Conservation (phyloP, 495 filamentous ascomycete species). For the Aspergillus leporis region DNA sequence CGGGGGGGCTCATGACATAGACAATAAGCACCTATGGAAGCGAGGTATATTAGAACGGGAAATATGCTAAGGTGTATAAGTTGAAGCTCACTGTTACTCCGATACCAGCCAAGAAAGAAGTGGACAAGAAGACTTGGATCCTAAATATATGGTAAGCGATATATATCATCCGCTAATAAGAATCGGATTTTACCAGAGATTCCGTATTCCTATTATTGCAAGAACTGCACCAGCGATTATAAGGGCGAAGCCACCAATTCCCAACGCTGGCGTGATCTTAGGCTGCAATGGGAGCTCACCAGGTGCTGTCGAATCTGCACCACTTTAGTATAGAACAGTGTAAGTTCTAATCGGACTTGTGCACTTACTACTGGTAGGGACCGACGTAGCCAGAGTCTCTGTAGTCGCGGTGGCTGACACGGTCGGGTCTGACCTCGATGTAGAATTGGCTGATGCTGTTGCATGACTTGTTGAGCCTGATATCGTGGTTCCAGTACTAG, state of each 20-base stretch:
- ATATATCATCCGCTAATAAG: too few relatives aligned
- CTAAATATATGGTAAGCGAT: conserved; percentile 29
- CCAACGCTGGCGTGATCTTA: conserved; percentile 74
- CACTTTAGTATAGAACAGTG: neutral
- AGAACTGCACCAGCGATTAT: conserved; percentile 68
- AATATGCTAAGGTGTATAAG: neutral
- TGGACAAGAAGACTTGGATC: conserved; percentile 79
- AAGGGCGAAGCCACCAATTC: conserved; percentile 75
- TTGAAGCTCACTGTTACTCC: conserved; percentile 61
- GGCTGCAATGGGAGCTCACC: conserved; percentile 69
- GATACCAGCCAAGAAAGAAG: conserved; percentile 70
- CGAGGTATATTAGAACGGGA: conserved; percentile 12
- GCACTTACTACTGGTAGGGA: conserved; percentile 17
- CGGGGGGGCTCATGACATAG: conserved; percentile 85
- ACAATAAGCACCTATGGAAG: conserved; percentile 67
- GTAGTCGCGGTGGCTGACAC: conserved; percentile 18
- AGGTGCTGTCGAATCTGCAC: conserved; percentile 24
- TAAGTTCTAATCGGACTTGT: conserved; percentile 16
- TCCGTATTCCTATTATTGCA: conserved; percentile 79
- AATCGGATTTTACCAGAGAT: conserved; percentile 57
- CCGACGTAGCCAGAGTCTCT: conserved; percentile 21
- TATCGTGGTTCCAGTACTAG: conserved; percentile 7
- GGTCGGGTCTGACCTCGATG: conserved; percentile 16
- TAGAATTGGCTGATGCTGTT: conserved; percentile 19
- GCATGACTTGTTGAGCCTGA: conserved; percentile 15